phyloP scores from a whole-genome alignment of 108 stramenopile genomes.

The Cyclotella cryptica region DNA sequence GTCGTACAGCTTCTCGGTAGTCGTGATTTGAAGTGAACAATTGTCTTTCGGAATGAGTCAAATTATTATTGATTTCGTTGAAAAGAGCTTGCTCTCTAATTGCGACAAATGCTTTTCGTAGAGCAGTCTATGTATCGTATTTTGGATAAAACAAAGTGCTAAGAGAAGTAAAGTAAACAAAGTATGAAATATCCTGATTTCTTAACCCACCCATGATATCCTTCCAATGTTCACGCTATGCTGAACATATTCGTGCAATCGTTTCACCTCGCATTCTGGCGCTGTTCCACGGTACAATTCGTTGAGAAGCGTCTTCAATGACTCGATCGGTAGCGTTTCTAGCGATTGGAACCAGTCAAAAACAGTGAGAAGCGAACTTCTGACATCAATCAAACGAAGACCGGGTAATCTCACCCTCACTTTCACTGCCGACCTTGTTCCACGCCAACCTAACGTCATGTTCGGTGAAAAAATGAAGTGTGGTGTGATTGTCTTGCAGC shows the following conservation, averaged over 20 bases:
- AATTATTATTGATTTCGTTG: not conserved
- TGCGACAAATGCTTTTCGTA: slow-evolving; percentile 3
- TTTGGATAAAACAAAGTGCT: no score
- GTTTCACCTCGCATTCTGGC: not conserved
- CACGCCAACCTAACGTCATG: not conserved
- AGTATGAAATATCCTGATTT: not conserved
- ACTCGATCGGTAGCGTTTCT: not conserved
- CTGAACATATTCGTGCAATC: not conserved
- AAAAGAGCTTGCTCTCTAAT: not conserved
- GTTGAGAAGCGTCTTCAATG: not conserved
- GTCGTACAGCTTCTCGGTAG: slow-evolving; percentile 1
- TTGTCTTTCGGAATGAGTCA: not conserved
- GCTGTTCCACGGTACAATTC: not conserved
- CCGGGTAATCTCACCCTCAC: slow-evolving; percentile 2
- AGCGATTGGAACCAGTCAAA: not conserved
- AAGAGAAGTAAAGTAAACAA: no score
- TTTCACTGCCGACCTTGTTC: slow-evolving; percentile 3
- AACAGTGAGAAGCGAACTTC: not conserved
- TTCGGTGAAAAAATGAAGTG: slow-evolving; percentile 15
- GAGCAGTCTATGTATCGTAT: not conserved
- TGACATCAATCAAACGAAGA: not conserved
- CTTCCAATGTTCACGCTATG: not conserved
- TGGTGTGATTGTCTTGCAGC: not conserved
- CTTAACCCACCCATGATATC: slow-evolving; percentile 5
- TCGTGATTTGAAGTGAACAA: slow-evolving; percentile 12